A percentile compares a stretch with the other conserved stretches of the same genome.
Conservation (phyloP, 176 grass and related monocot genomes). For the Eragrostis curvula region DNA sequence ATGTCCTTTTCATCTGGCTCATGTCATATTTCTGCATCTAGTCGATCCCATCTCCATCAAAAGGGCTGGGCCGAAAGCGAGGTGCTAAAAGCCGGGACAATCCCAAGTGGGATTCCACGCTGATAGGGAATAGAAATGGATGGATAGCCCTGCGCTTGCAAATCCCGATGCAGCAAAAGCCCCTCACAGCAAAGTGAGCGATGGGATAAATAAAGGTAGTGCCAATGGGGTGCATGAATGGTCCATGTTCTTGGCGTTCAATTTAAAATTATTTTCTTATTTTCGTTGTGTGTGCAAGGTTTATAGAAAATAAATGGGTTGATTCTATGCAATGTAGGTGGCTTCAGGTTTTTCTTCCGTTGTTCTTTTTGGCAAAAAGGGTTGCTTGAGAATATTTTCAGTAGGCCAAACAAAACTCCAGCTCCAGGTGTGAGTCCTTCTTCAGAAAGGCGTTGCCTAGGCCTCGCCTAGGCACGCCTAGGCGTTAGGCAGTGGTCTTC, state of each 20-base stretch:
- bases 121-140: background rate
- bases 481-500: no score
- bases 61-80: conserved; percentile 14
- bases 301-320: no score
- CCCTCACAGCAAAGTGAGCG: background rate
- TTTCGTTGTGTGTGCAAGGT: no score
- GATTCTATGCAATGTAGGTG: no score
- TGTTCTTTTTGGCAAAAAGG: no score
- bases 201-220: background rate
- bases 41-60: background rate
- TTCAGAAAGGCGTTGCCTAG: no score
- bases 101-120: conserved; percentile 11
- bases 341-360: no score
- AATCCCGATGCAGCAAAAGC: background rate
- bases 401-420: no score
- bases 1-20: background rate
- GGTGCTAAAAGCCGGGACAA: conserved; percentile 15
- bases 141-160: background rate
- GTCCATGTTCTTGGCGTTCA: background rate
- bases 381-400: no score
- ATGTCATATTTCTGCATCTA: background rate
- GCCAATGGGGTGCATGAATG: background rate
- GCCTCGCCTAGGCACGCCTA: no score
- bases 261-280: no score
- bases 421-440: no score